phyloP scores from a whole-genome alignment of 2,329 filamentous ascomycete species.

The Curvularia verruculosa region DNA sequence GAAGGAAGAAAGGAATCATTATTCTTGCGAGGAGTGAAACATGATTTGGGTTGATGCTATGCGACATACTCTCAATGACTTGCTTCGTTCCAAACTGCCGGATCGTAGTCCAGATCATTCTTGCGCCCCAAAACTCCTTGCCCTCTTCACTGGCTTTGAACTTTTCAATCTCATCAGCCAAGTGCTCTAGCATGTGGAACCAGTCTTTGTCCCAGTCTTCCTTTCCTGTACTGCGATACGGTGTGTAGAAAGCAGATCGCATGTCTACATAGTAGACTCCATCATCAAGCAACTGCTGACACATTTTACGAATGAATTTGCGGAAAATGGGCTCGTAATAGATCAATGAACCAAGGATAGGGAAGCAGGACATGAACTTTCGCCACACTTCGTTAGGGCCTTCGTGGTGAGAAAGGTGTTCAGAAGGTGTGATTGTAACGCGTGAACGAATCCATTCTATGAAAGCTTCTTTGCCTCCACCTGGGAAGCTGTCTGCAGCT shows the following conservation, averaged over 20 bases:
- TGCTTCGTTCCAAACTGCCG: conserved; percentile 67
- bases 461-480: conserved; percentile 74
- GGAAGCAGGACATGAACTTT: conserved; percentile 79
- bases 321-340: conserved; percentile 92
- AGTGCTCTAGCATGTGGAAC: conserved; percentile 70
- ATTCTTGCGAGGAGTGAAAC: neutral
- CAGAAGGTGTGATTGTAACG: conserved; percentile 72
- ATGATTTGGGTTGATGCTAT: neutral
- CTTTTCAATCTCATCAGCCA: conserved; percentile 76
- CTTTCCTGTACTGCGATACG: conserved; percentile 69
- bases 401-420: conserved; percentile 79
- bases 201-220: conserved; percentile 72
- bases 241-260: conserved; percentile 73
- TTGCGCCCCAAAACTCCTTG: conserved; percentile 79
- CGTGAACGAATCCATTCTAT: conserved; percentile 76
- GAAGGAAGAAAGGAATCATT: neutral
- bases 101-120: conserved; percentile 83
- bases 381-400: conserved; percentile 84
- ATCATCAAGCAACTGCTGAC: conserved; percentile 75
- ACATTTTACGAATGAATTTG: conserved; percentile 72
- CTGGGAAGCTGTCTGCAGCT: conserved; percentile 76
- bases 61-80: conserved; percentile 66
- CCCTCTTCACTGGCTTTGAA: conserved; percentile 77
- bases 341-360: conserved; percentile 73
- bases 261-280: conserved; percentile 86